Evolutionary conservation across 2,329 filamentous ascomycete species (phyloP).

Genomic region (Aureobasidium namibiae): DNA sequence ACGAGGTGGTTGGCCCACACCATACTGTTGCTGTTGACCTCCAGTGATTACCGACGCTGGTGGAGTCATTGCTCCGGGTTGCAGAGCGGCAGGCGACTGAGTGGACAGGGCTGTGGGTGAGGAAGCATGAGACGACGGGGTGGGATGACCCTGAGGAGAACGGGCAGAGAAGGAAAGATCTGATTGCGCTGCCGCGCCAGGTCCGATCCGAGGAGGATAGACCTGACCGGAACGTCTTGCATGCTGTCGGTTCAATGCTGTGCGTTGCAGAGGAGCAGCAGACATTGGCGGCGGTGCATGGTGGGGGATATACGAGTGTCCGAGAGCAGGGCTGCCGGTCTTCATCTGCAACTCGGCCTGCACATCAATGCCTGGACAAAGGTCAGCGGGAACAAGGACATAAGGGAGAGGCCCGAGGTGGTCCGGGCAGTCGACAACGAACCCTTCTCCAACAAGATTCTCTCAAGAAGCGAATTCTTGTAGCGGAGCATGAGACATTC

Average conservation of each 20-base stretch:
- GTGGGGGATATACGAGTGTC: constrained; percentile 55
- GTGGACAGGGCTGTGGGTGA: constrained; percentile 52
- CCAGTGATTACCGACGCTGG: constrained; percentile 48
- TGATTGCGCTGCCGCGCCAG: constrained; percentile 1
- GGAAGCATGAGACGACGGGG: constrained; percentile 69
- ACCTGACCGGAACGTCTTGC: constrained; percentile 27
- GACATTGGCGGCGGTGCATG: constrained; percentile 26
- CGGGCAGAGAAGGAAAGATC: constrained; percentile 36
- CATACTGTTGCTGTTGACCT: constrained; percentile 35
- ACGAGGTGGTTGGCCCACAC: constrained; percentile 36
- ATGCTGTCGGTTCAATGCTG: constrained; percentile 67
- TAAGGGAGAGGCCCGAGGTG: background rate
- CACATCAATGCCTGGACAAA: constrained; percentile 74
- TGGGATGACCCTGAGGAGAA: constrained; percentile 70
- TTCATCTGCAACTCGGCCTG: constrained; percentile 92
- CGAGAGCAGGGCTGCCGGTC: constrained; percentile 75
- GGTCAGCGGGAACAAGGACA: background rate
- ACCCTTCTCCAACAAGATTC: constrained; percentile 96
- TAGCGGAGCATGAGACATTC: constrained; percentile 98
- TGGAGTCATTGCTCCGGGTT: constrained; percentile 54
- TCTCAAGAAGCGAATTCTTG: constrained; percentile 93
- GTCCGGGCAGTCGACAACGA: constrained; percentile 14
- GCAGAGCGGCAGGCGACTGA: constrained; percentile 53
- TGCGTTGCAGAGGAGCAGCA: constrained; percentile 68
- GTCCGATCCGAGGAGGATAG: constrained; percentile 28